These are phyloP conservation scores for Diaporthe amygdali DNA, from an alignment of 2,329 filamentous ascomycete species.

Conservation along the genomic window DNA sequence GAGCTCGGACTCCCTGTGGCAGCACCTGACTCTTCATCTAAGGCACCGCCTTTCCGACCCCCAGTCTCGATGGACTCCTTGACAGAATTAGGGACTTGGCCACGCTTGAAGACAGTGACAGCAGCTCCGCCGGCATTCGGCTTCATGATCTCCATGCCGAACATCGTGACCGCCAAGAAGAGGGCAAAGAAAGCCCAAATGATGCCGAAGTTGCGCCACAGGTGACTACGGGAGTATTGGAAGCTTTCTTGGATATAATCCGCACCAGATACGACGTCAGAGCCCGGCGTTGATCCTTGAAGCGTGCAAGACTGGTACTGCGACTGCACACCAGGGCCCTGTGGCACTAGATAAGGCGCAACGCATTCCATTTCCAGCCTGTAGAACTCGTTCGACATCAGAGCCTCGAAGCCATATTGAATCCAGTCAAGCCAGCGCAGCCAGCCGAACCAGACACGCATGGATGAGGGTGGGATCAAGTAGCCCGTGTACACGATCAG, in stretches of 20 bases:
- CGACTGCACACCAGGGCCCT: conserved; percentile 41
- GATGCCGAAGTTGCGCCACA: conserved; percentile 68
- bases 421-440: conserved; percentile 70
- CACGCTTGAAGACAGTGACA: conserved; percentile 61
- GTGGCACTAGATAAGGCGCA: conserved; percentile 54
- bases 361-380: conserved; percentile 55
- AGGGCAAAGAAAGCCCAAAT: conserved; percentile 68
- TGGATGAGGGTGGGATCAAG: conserved; percentile 64
- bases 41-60: conserved; percentile 44
- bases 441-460: conserved; percentile 70
- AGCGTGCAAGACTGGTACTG: conserved; percentile 1
- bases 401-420: conserved; percentile 71
- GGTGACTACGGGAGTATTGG: conserved; percentile 43
- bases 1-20: neutral
- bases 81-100: conserved; percentile 57
- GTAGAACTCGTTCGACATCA: conserved; percentile 76
- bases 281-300: conserved; percentile 55
- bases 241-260: conserved; percentile 64
- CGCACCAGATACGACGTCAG: conserved; percentile 59
- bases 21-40: conserved; percentile 53
- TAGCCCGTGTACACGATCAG: conserved; percentile 70
- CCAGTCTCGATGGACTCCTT: conserved; percentile 62
- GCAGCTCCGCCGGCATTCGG: conserved; percentile 12
- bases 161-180: conserved; percentile 61
- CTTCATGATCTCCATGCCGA: conserved; percentile 64